Conservation (phyloP, 108 stramenopile genomes). For the Fistulifera solaris region DNA sequence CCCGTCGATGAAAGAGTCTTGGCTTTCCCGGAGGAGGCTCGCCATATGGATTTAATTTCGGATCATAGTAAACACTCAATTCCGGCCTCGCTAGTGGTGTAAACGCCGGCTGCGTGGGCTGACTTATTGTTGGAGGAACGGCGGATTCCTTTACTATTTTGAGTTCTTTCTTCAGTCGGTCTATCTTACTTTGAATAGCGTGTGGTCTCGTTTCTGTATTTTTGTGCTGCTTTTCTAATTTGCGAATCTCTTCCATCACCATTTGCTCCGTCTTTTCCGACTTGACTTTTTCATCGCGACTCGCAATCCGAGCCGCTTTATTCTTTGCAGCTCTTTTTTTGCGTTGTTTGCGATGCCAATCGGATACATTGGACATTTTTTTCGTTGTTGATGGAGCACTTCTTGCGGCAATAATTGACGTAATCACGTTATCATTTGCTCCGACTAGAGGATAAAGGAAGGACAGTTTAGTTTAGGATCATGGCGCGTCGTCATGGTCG, state of each 20-base stretch:
- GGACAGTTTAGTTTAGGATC: too few species aligned
- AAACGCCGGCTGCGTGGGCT: slow-evolving; percentile 21
- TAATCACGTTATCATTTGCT: too few species aligned
- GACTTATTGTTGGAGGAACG: slow-evolving; percentile 1
- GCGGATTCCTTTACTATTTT: slow-evolving; percentile 37
- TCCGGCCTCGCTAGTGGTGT: slow-evolving; percentile 44
- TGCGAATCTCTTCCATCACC: slow-evolving; percentile 35
- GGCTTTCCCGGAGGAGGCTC: slow-evolving; percentile 78
- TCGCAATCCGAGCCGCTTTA: slow-evolving; percentile 54
- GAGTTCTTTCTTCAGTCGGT: slow-evolving; percentile 64
- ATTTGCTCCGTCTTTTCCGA: slow-evolving; percentile 42
- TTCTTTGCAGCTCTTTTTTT: slow-evolving; percentile 64
- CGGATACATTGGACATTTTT: neutral
- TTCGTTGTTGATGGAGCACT: too few species aligned
- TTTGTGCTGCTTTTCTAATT: slow-evolving; percentile 7
- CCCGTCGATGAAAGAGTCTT: slow-evolving; percentile 40
- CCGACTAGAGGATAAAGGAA: too few species aligned
- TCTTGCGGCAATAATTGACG: too few species aligned
- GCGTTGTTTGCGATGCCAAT: slow-evolving; percentile 35
- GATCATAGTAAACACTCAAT: slow-evolving; percentile 64
- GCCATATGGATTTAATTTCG: slow-evolving; percentile 66
- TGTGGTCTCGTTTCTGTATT: slow-evolving; percentile 9
- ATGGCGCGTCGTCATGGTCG: too few species aligned
- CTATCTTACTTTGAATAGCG: slow-evolving; percentile 33
- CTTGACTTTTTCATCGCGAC: slow-evolving; percentile 62